Evolutionary conservation across 2,329 filamentous ascomycete genomes (phyloP).

Genomic region (Xylaria polymorpha): DNA sequence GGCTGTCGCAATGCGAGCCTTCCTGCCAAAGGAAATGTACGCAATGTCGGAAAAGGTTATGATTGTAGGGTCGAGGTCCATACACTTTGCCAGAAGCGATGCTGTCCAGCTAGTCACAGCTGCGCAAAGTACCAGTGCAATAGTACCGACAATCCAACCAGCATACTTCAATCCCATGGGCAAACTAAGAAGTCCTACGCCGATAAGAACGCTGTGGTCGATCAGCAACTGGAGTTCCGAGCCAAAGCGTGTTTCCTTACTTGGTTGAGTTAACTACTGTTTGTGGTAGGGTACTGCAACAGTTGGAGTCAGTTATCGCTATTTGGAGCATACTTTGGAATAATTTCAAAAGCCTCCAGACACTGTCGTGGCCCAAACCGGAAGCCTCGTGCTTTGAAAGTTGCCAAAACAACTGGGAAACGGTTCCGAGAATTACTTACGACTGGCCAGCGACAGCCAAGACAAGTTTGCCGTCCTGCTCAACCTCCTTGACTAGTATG

Average conservation of each 20-base stretch:
- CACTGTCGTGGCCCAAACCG: too few species aligned
- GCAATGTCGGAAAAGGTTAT: conserved; percentile 96
- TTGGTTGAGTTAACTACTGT: conserved; percentile 98
- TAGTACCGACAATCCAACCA: conserved; percentile 86
- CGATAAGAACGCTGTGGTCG: conserved; percentile 75
- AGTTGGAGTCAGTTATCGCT: too few species aligned
- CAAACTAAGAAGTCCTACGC: conserved; percentile 87
- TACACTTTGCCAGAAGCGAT: conserved; percentile 84
- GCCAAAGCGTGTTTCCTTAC: conserved; percentile 45
- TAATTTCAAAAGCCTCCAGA: too few species aligned
- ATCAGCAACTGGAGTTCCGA: conserved; percentile 26
- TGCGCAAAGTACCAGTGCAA: conserved; percentile 79
- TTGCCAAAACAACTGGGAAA: too few species aligned
- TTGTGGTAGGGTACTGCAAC: conserved; percentile 78
- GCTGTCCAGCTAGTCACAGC: conserved; percentile 86
- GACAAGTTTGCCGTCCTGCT: conserved; percentile 87
- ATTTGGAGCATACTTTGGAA: too few species aligned
- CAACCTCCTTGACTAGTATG: conserved; percentile 87
- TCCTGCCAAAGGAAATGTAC: conserved; percentile 87
- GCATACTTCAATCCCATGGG: conserved; percentile 89
- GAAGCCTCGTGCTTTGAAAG: too few species aligned
- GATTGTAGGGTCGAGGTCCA: conserved; percentile 84
- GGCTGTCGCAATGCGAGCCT: conserved; percentile 83
- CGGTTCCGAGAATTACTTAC: too few species aligned
- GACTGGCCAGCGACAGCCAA: conserved; percentile 90